A percentile compares a stretch with the other conserved stretches of the same genome.
These are phyloP conservation scores for Cercophora sp. DNA, from an alignment of 495 filamentous ascomycete genomes.

Conservation along the genomic window DNA sequence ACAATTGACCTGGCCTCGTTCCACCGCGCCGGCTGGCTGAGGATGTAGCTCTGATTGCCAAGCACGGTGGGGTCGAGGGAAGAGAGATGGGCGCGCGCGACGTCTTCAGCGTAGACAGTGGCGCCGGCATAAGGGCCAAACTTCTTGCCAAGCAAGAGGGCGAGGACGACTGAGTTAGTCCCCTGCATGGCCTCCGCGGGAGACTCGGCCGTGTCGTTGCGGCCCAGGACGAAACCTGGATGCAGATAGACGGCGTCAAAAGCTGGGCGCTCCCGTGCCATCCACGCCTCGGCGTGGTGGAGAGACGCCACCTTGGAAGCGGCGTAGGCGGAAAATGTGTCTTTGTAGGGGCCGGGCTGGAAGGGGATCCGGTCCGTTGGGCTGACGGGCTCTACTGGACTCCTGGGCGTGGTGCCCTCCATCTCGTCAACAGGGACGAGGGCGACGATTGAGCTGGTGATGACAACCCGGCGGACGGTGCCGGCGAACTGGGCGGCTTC, in stretches of 20 bases:
- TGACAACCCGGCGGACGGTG: conserved; percentile 59
- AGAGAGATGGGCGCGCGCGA: conserved; percentile 39
- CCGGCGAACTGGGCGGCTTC: conserved; percentile 61
- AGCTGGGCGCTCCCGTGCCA: conserved; percentile 33
- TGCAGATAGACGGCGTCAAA: conserved; percentile 47
- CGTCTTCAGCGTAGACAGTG: conserved; percentile 42
- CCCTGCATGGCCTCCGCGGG: conserved; percentile 31
- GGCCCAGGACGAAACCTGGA: conserved; percentile 43
- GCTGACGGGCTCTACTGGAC: conserved; percentile 10
- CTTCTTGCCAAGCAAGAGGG: conserved; percentile 30
- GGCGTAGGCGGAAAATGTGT: conserved; percentile 35
- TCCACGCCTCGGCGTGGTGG: conserved; percentile 38
- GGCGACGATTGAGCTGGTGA: conserved; percentile 44
- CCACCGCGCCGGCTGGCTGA: conserved; percentile 36
- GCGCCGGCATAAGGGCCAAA: conserved; percentile 29
- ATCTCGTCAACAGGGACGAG: conserved; percentile 25
- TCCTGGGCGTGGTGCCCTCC: conserved; percentile 16
- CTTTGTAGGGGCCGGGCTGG: conserved; percentile 33
- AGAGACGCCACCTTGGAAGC: conserved; percentile 43
- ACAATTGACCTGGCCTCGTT: conserved; percentile 41
- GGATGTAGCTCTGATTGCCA: conserved; percentile 39
- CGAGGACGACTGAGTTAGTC: conserved; percentile 35
- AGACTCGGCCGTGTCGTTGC: conserved; percentile 37
- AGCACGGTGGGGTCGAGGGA: conserved; percentile 37
- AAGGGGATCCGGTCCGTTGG: conserved; percentile 28